Evolutionary conservation across 345 rosid species (phyloP).

Genomic region (Durio zibethinus): DNA sequence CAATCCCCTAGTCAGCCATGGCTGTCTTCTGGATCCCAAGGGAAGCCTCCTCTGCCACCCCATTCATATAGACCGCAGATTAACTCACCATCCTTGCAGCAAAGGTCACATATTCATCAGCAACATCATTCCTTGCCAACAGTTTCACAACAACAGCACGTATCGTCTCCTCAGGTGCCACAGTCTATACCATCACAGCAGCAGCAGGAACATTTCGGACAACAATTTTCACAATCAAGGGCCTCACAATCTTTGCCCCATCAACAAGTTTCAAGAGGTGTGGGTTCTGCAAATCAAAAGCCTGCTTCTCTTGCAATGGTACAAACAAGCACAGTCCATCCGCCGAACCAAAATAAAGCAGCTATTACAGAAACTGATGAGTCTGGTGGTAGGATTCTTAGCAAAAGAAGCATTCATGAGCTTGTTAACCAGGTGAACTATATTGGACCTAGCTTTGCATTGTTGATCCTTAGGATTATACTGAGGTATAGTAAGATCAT

Average conservation of each 20-base stretch:
- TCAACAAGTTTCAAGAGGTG: conserved; percentile 47
- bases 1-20: conserved; percentile 74
- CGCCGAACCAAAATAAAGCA: conserved; percentile 44
- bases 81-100: conserved; percentile 67
- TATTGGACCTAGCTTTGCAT: background rate
- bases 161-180: conserved; percentile 49
- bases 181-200: conserved; percentile 51
- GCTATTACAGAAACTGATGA: conserved; percentile 51
- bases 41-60: conserved; percentile 81
- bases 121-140: conserved; percentile 48
- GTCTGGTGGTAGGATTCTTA: conserved; percentile 57
- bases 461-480: background rate
- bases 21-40: conserved; percentile 73
- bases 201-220: conserved; percentile 51
- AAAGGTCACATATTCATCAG: conserved; percentile 64
- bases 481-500: background rate
- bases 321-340: conserved; percentile 46
- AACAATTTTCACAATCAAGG: conserved; percentile 54
- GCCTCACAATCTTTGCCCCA: conserved; percentile 50
- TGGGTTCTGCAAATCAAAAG: conserved; percentile 45
- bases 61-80: conserved; percentile 65
- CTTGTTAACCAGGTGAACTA: conserved; percentile 72
- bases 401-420: conserved; percentile 87
- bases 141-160: conserved; percentile 47
- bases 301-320: conserved; percentile 38